Base-by-base conservation (phyloP, 495 filamentous ascomycete genomes). In the Penicillium riverlandense region DNA sequence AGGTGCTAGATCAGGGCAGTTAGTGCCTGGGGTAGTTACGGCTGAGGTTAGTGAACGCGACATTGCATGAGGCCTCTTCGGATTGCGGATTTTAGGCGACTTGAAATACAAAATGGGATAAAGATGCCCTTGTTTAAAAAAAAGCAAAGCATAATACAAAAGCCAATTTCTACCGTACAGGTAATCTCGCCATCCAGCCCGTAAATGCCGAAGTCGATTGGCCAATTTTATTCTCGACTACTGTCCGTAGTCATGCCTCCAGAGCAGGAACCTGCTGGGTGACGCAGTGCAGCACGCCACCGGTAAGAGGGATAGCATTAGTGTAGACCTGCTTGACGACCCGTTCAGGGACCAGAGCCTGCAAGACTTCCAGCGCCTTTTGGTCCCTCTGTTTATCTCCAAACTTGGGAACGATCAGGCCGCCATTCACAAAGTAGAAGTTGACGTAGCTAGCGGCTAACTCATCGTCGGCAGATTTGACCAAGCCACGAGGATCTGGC, bases 261-360 rank as follows among this genome's bases (percentile, higher is more conserved):
- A 29, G 11, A 11, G 39, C 33, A 41, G 46, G 46, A 12, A 57
- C 48, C 43, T 59, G 55, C 39, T 62, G 56, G 4, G 59, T 59
- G 9, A 52, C 53, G 38, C 59, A 57, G 43, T 62, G 59, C 35
- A 62, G 41, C 38, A 57, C 56, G 11, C 58, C 58, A 4, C 55
- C 59, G 16, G 50, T 56, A 16, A 57, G 35, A n/a, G 55, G 53
- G 37, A 62, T 54, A 8, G 53, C 53, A 37, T 42, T 54, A 10
- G 47, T 37, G 45, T 46, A 49, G n/a, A 62, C 56, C 35, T 59
- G 56, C 33, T 48, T 40, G 12, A 57, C 35, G 11, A 51, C 46
- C 8, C 58, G 45, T 27, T 55, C 53, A 1, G 55, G 50, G 10
- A 54, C 27, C 28, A 59, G 33, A 6, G 15, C 36, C 37, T 56